A percentile compares a stretch with the other conserved stretches of the same genome.
Evolutionary conservation across 495 filamentous ascomycete species (phyloP).

Genomic region (Trichoderma reesei): DNA sequence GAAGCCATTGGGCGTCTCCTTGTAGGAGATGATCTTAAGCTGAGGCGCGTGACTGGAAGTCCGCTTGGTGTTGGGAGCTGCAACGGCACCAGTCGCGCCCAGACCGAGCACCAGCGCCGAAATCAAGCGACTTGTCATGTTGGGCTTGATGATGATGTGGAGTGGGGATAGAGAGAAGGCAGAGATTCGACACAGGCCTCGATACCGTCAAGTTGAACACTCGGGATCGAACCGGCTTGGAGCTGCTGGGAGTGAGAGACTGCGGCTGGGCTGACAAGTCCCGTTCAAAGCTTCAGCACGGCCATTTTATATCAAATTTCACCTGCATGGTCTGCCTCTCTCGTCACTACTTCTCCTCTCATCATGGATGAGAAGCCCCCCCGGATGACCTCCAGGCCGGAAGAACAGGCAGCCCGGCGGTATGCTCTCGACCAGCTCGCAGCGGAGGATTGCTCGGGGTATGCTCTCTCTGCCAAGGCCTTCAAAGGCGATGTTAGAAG

Average conservation of each 20-base stretch:
- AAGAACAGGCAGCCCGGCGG: not conserved
- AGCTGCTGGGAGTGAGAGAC: not conserved
- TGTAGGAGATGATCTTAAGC: not conserved
- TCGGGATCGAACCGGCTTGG: not conserved
- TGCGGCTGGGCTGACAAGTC: not conserved
- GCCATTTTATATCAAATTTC: not conserved
- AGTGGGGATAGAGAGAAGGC: not conserved
- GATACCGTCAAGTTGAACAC: not conserved
- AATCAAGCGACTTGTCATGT: not conserved
- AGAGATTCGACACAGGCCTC: not conserved
- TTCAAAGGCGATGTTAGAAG: not conserved
- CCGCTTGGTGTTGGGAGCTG: not conserved
- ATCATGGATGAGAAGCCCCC: not conserved
- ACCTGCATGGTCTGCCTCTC: not conserved
- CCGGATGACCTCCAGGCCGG: not conserved
- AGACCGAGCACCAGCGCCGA: not conserved
- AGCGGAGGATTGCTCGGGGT: not conserved
- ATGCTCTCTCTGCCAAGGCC: not conserved
- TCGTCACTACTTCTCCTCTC: not conserved
- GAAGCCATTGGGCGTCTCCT: constrained; percentile 1
- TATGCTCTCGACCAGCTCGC: not conserved
- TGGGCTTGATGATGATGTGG: not conserved
- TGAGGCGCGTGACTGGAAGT: not conserved
- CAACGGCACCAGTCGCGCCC: not conserved
- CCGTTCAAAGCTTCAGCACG: not conserved